Conservation (phyloP, 139 green algal genomes). For the Picocystis salinarum region DNA sequence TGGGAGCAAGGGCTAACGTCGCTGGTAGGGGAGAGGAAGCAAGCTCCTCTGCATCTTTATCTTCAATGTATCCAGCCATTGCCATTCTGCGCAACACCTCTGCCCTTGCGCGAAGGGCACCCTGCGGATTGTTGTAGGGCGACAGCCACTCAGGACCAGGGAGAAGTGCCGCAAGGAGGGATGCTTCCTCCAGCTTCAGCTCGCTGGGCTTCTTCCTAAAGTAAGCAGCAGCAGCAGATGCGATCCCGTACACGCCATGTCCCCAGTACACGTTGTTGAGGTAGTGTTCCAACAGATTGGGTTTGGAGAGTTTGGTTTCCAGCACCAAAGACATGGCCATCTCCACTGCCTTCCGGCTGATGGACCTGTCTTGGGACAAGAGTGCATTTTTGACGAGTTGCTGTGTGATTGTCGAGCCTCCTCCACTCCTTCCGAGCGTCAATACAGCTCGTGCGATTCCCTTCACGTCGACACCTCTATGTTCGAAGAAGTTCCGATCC, state of each 20-base stretch:
- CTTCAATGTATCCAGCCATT: constrained; percentile 10
- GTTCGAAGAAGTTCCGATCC: constrained; percentile 33
- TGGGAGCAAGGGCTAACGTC: not conserved
- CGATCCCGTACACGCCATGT: constrained; percentile 29
- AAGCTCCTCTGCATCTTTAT: not conserved
- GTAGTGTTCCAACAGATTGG: constrained; percentile 23
- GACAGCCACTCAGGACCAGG: constrained; percentile 30
- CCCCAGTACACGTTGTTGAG: constrained; percentile 34
- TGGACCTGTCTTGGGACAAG: constrained; percentile 20
- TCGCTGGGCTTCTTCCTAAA: constrained; percentile 31
- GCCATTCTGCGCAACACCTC: constrained; percentile 20
- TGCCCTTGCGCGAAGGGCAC: not conserved
- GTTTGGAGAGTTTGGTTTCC: constrained; percentile 27
- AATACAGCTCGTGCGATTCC: constrained; percentile 22
- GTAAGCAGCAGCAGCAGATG: constrained; percentile 18
- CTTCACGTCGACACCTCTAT: constrained; percentile 24
- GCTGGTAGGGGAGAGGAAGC: not conserved
- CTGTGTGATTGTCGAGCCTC: constrained; percentile 40
- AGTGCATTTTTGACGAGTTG: constrained; percentile 38
- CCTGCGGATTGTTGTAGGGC: constrained; percentile 20
- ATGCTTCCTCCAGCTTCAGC: constrained; percentile 26
- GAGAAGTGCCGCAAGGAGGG: constrained; percentile 29
- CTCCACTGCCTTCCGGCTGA: constrained; percentile 31
- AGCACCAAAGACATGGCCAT: constrained; percentile 22
- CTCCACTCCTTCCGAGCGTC: constrained; percentile 18